Evolutionary conservation across 345 rosid genomes (phyloP).

Genomic region (Salix arbutifolia): DNA sequence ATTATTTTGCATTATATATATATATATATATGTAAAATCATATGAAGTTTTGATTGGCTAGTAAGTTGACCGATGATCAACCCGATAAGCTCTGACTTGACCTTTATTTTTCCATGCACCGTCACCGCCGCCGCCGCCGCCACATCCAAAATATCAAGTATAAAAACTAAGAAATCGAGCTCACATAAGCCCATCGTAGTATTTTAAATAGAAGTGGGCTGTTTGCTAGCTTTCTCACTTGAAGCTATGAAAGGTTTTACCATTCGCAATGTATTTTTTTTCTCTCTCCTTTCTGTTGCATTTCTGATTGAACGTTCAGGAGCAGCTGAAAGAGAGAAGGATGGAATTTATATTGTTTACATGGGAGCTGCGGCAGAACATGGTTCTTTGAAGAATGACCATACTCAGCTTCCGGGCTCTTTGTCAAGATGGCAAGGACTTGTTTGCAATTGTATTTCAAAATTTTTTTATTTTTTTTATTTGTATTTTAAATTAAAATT

Average conservation of each 20-base stretch:
- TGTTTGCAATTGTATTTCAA: too few species aligned
- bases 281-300: slow-evolving; percentile 15
- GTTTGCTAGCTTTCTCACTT: background rate
- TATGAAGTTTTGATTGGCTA: too few species aligned
- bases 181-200: background rate
- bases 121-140: background rate
- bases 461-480: background rate
- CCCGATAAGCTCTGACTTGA: too few species aligned
- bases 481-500: background rate
- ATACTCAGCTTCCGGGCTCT: slow-evolving; percentile 48
- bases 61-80: too few species aligned
- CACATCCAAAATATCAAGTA: background rate
- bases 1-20: too few species aligned
- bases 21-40: too few species aligned
- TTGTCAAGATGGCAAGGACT: slow-evolving; percentile 33
- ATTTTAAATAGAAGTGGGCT: background rate
- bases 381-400: slow-evolving; percentile 26
- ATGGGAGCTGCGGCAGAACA: slow-evolving; percentile 54
- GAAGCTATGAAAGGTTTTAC: slow-evolving; percentile 36
- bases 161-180: background rate
- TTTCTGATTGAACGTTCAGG: slow-evolving; percentile 4
- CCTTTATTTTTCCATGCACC: background rate
- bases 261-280: slow-evolving; percentile 8
- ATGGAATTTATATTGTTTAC: slow-evolving; percentile 61
- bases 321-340: slow-evolving; percentile 18